These are phyloP conservation scores for Mimosa bimucronata DNA, from an alignment of 306 rosid species.

Conservation along the genomic window DNA sequence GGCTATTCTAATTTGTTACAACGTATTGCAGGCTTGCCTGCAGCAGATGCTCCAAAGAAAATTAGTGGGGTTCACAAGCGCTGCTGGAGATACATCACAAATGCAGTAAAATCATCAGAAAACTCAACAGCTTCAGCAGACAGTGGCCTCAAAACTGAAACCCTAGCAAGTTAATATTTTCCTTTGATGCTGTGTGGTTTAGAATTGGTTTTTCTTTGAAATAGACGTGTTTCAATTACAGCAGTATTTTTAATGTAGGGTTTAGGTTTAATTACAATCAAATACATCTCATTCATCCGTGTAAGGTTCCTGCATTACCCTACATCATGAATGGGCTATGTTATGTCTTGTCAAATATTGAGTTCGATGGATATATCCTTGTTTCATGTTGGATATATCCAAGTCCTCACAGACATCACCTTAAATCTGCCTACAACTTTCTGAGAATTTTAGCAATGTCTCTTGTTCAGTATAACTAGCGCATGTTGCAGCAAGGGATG, in stretches of 20 bases:
- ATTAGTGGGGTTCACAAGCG: constrained; percentile 99
- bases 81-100: constrained; percentile 85
- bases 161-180: constrained; percentile 56
- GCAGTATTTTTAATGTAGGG: constrained; percentile 26
- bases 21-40: constrained; percentile 68
- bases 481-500: neutral
- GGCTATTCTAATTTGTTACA: constrained; percentile 31
- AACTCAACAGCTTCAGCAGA: constrained; percentile 50
- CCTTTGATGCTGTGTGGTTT: constrained; percentile 16
- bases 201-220: constrained; percentile 35
- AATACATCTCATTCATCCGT: constrained; percentile 22
- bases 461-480: neutral
- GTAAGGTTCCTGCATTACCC: neutral
- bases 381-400: constrained; percentile 6
- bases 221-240: constrained; percentile 30
- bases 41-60: constrained; percentile 78
- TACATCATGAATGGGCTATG: constrained; percentile 31
- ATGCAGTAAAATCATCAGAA: constrained; percentile 46
- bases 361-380: constrained; percentile 4
- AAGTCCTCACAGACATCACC: neutral
- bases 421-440: neutral
- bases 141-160: constrained; percentile 52
- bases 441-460: neutral
- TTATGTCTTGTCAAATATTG: constrained; percentile 21
- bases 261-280: neutral